phyloP scores from a whole-genome alignment of 2,329 filamentous ascomycete species.

The Dothiorella sarmentorum region DNA sequence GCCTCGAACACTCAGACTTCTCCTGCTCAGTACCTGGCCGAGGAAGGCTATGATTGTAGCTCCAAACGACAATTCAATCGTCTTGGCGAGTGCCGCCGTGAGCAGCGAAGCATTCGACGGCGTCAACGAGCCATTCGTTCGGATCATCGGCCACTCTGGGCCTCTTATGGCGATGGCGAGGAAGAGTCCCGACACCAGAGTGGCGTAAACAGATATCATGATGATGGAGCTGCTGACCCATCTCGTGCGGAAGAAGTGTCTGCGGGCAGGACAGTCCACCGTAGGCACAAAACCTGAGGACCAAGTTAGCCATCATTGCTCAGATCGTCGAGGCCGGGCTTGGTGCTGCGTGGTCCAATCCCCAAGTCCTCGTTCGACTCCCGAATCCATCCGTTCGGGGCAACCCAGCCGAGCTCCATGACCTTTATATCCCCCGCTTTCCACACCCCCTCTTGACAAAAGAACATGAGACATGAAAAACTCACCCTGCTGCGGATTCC shows the following conservation, averaged over 20 bases:
- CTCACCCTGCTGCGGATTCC: conserved; percentile 1
- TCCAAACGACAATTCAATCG: conserved; percentile 74
- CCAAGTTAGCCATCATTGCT: not conserved
- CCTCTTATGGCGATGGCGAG: conserved; percentile 59
- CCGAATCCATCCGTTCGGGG: too few species aligned
- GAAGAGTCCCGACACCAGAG: conserved; percentile 63
- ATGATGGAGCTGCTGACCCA: conserved; percentile 28
- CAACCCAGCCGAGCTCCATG: too few species aligned
- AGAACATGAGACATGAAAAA: not conserved
- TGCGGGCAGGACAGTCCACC: conserved; percentile 36
- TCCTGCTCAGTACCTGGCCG: conserved; percentile 69
- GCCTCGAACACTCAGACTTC: conserved; percentile 56
- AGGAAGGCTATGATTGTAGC: conserved; percentile 72
- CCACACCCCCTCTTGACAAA: not conserved
- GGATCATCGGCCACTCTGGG: conserved; percentile 62
- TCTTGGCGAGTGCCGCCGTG: conserved; percentile 68
- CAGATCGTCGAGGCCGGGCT: too few species aligned
- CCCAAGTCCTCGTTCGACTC: too few species aligned
- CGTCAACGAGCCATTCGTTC: conserved; percentile 49
- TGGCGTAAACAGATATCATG: conserved; percentile 58
- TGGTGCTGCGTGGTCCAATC: too few species aligned
- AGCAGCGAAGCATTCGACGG: conserved; percentile 65
- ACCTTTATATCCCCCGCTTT: too few species aligned
- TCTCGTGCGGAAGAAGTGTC: conserved; percentile 35
- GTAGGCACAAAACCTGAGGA: conserved; percentile 31